phyloP scores from a whole-genome alignment of 495 filamentous ascomycete genomes.

The Hyaloscypha bicolor region DNA sequence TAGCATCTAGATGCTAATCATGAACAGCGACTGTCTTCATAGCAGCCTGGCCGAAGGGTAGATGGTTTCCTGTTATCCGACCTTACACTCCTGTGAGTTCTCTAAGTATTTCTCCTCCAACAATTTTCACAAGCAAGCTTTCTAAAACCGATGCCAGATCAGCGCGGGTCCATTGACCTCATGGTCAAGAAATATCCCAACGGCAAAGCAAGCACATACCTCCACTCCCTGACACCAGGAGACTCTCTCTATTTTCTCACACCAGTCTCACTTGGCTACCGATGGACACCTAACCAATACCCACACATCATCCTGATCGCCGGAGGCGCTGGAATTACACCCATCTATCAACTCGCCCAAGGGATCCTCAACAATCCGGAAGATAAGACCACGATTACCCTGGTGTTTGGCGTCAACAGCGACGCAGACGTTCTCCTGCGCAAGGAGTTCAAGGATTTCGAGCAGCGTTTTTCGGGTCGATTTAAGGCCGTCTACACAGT shows the following conservation, averaged over 20 bases:
- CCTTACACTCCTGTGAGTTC: slow-evolving; percentile 63
- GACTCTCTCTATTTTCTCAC: slow-evolving; percentile 54
- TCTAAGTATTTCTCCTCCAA: slow-evolving; percentile 41
- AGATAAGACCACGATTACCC: slow-evolving; percentile 62
- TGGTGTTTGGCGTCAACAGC: slow-evolving; percentile 67
- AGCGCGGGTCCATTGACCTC: slow-evolving; percentile 57
- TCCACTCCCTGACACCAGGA: slow-evolving; percentile 64
- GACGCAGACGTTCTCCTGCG: slow-evolving; percentile 45
- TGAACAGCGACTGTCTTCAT: slow-evolving; percentile 55
- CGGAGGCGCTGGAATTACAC: slow-evolving; percentile 66
- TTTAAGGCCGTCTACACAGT: slow-evolving; percentile 65
- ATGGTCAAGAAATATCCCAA: slow-evolving; percentile 67
- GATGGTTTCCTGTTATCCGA: slow-evolving; percentile 54
- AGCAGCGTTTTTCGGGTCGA: slow-evolving; percentile 46
- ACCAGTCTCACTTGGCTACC: slow-evolving; percentile 49
- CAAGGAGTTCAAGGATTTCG: slow-evolving; percentile 50
- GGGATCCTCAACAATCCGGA: slow-evolving; percentile 63
- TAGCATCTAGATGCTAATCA: background rate
- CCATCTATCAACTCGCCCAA: slow-evolving; percentile 61
- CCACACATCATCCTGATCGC: slow-evolving; percentile 60
- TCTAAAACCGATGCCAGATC: slow-evolving; percentile 38
- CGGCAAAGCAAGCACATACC: slow-evolving; percentile 60
- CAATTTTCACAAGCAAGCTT: slow-evolving; percentile 9
- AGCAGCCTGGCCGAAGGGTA: slow-evolving; percentile 51
- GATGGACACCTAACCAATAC: slow-evolving; percentile 58